Evolutionary conservation across 2,329 filamentous ascomycete genomes (phyloP).

Genomic region (Trichoderma atrobrunneum): DNA sequence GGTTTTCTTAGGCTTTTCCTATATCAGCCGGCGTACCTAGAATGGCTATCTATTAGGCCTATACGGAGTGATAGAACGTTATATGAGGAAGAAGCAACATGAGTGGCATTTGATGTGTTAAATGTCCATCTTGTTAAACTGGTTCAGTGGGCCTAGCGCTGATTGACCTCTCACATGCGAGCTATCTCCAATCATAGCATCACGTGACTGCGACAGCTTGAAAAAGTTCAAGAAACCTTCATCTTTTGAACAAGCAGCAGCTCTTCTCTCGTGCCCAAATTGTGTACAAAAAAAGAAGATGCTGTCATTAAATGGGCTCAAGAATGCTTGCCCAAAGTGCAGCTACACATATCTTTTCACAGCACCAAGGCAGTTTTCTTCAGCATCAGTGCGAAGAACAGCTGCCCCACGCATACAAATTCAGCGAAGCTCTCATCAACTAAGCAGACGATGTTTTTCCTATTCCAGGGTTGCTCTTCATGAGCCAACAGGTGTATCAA

Average conservation of each 20-base stretch:
- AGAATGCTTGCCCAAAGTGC: slow-evolving; percentile 34
- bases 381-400: slow-evolving; percentile 21
- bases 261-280: slow-evolving; percentile 18
- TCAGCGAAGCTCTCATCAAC: slow-evolving; percentile 22
- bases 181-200: slow-evolving; percentile 19
- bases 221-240: slow-evolving; percentile 26
- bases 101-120: neutral
- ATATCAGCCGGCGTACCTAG: too few species aligned
- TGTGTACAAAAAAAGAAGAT: slow-evolving; percentile 30
- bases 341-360: slow-evolving; percentile 22
- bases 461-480: slow-evolving; percentile 28
- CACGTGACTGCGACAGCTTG: slow-evolving; percentile 31
- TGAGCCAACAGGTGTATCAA: slow-evolving; percentile 12
- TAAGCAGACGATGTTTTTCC: slow-evolving; percentile 32
- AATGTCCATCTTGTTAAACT: neutral
- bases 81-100: neutral
- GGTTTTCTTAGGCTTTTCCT: too few species aligned
- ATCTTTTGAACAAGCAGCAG: neutral
- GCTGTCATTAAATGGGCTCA: slow-evolving; percentile 35
- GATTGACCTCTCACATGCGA: slow-evolving; percentile 21
- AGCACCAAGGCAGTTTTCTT: slow-evolving; percentile 22
- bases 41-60: too few species aligned
- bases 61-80: too few species aligned
- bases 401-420: slow-evolving; percentile 23
- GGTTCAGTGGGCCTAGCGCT: neutral